phyloP scores from a whole-genome alignment of 208 protist species.

The Crithidia acanthocephali region DNA sequence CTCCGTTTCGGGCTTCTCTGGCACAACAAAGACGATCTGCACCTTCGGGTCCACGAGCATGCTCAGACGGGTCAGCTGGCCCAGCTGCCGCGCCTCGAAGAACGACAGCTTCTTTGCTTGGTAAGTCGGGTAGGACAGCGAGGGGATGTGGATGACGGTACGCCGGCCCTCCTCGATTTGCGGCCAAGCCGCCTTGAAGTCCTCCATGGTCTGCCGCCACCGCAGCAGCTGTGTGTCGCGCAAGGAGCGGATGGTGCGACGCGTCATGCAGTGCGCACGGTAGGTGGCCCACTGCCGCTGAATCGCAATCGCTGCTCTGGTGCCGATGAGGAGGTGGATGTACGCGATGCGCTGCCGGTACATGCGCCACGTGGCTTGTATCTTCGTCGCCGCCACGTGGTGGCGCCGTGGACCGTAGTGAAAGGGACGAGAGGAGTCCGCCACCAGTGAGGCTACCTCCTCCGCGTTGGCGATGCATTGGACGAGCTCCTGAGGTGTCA shows the following conservation, averaged over 20 bases:
- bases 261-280: constrained; percentile 73
- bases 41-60: constrained; percentile 84
- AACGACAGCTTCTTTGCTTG: constrained; percentile 84
- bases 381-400: constrained; percentile 80
- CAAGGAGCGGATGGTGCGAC: constrained; percentile 61
- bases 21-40: constrained; percentile 79
- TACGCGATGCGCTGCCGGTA: constrained; percentile 83
- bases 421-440: constrained; percentile 55
- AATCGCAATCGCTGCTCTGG: constrained; percentile 77
- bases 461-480: constrained; percentile 86
- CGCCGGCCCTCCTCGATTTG: constrained; percentile 60
- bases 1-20: constrained; percentile 78
- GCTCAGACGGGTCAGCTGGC: constrained; percentile 82
- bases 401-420: constrained; percentile 59
- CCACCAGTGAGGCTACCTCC: constrained; percentile 76
- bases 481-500: constrained; percentile 61
- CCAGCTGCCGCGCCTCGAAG: constrained; percentile 75
- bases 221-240: constrained; percentile 60
- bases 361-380: constrained; percentile 92
- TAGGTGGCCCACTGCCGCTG: constrained; percentile 87
- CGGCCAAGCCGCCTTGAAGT: constrained; percentile 73
- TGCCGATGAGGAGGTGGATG: constrained; percentile 78
- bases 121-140: constrained; percentile 80
- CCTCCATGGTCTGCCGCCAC: constrained; percentile 87
- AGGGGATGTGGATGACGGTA: constrained; percentile 88